phyloP scores from a whole-genome alignment of 495 filamentous ascomycete species.

The Penicillium coprophilum region DNA sequence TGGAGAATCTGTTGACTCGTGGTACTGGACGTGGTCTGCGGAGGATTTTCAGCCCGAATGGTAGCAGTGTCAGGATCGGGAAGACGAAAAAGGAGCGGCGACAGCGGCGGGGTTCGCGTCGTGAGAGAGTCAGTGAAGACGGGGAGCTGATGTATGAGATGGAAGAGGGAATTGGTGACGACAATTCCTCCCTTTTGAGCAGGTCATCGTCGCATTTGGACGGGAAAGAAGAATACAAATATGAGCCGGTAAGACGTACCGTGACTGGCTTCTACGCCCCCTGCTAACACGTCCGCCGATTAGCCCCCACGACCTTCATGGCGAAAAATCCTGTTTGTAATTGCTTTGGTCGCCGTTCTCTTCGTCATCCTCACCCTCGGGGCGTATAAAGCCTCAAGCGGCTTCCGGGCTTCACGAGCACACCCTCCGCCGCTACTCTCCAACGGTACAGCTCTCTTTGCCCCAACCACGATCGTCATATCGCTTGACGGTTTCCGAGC shows the following conservation, averaged over 20 bases:
- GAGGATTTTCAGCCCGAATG: constrained; percentile 45
- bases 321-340: constrained; percentile 34
- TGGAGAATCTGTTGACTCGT: constrained; percentile 68
- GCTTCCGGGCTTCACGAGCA: constrained; percentile 29
- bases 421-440: constrained; percentile 30
- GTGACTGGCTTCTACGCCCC: background rate
- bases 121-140: constrained; percentile 56
- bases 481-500: constrained; percentile 97
- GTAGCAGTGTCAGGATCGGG: constrained; percentile 52
- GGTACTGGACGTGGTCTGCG: constrained; percentile 52
- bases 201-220: constrained; percentile 47
- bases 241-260: constrained; percentile 30
- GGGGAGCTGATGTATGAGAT: constrained; percentile 83
- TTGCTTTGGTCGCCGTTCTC: constrained; percentile 44
- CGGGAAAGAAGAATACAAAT: constrained; percentile 31
- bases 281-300: constrained; percentile 1
- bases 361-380: constrained; percentile 54
- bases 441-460: constrained; percentile 77
- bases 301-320: constrained; percentile 30
- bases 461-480: constrained; percentile 88
- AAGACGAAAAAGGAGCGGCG: constrained; percentile 51
- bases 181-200: constrained; percentile 50
- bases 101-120: constrained; percentile 41
- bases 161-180: constrained; percentile 75
- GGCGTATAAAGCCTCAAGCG: constrained; percentile 53